phyloP scores from a whole-genome alignment of 2,329 filamentous ascomycete species.

The Diaporthe citri region DNA sequence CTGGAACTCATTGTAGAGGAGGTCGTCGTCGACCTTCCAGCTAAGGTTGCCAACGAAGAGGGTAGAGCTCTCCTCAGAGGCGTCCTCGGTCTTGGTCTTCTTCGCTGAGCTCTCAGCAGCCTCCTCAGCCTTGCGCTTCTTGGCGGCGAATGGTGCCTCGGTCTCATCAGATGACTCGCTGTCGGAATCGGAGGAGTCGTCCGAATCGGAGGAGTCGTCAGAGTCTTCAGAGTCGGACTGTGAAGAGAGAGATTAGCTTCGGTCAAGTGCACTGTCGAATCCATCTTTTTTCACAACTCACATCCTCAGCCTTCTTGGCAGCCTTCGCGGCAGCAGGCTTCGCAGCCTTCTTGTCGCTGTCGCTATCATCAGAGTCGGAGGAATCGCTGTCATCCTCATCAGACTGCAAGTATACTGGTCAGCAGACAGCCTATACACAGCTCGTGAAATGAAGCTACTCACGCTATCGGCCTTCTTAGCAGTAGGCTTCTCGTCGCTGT shows the following conservation, averaged over 20 bases:
- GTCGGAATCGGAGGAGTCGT: constrained; percentile 51
- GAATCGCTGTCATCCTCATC: constrained; percentile 46
- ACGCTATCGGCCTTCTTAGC: constrained; percentile 42
- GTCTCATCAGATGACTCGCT: constrained; percentile 45
- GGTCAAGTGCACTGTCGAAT: neutral
- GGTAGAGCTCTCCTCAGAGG: constrained; percentile 68
- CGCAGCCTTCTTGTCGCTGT: constrained; percentile 46
- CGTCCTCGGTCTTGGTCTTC: constrained; percentile 74
- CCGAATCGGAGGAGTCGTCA: constrained; percentile 47
- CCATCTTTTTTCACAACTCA: neutral
- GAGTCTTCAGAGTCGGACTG: constrained; percentile 39
- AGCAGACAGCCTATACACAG: neutral
- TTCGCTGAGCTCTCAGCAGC: constrained; percentile 66
- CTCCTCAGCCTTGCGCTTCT: constrained; percentile 77
- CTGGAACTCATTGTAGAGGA: constrained; percentile 85
- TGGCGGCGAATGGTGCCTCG: constrained; percentile 56
- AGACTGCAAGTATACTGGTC: neutral
- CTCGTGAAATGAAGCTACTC: neutral
- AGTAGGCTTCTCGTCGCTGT: constrained; percentile 42
- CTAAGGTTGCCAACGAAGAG: constrained; percentile 92
- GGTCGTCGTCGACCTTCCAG: constrained; percentile 90
- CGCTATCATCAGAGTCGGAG: constrained; percentile 47
- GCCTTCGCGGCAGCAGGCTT: constrained; percentile 46
- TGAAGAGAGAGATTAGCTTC: neutral
- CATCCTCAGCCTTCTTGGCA: constrained; percentile 42